Conservation (phyloP, 352 stramenopile species). For the Pilasporangium apinafurcum region DNA sequence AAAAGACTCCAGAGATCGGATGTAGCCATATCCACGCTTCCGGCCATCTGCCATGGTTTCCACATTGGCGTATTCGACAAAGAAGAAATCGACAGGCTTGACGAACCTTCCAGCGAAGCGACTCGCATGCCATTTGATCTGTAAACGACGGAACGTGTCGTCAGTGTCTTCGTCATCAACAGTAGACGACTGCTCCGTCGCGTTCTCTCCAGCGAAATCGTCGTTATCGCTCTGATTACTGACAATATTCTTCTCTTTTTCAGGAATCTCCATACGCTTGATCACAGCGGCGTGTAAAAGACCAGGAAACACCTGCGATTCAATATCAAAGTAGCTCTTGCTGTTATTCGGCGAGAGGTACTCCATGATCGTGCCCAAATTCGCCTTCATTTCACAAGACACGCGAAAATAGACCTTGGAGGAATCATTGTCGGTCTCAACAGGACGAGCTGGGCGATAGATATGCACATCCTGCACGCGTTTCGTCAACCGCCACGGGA, state of each 20-base stretch:
- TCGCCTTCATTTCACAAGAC: slow-evolving; percentile 79
- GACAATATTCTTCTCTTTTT: slow-evolving; percentile 4
- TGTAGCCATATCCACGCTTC: slow-evolving; percentile 66
- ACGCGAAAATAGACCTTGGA: slow-evolving; percentile 78
- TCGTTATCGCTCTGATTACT: slow-evolving; percentile 5
- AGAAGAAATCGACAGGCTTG: slow-evolving; percentile 83
- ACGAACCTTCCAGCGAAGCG: slow-evolving; percentile 75
- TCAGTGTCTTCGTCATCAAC: slow-evolving; percentile 32
- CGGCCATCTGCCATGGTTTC: slow-evolving; percentile 58
- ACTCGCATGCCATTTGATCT: slow-evolving; percentile 85
- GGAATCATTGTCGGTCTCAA: slow-evolving; percentile 32
- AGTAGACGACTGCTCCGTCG: slow-evolving; percentile 29
- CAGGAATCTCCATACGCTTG: slow-evolving; percentile 66
- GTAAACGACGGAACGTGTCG: slow-evolving; percentile 55
- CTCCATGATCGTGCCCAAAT: slow-evolving; percentile 73
- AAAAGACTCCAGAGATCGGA: slow-evolving; percentile 77
- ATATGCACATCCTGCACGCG: slow-evolving; percentile 80
- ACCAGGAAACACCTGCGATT: slow-evolving; percentile 76
- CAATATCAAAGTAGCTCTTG: slow-evolving; percentile 72
- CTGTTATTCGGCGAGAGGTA: slow-evolving; percentile 66
- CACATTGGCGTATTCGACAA: slow-evolving; percentile 82
- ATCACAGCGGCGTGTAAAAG: slow-evolving; percentile 73
- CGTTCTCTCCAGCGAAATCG: slow-evolving; percentile 25
- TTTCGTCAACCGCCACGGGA: slow-evolving; percentile 64
- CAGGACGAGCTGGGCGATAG: slow-evolving; percentile 45